Evolutionary conservation across 129 eudicot species (phyloP).

Genomic region (Pseudognaphalium luteoalbum): DNA sequence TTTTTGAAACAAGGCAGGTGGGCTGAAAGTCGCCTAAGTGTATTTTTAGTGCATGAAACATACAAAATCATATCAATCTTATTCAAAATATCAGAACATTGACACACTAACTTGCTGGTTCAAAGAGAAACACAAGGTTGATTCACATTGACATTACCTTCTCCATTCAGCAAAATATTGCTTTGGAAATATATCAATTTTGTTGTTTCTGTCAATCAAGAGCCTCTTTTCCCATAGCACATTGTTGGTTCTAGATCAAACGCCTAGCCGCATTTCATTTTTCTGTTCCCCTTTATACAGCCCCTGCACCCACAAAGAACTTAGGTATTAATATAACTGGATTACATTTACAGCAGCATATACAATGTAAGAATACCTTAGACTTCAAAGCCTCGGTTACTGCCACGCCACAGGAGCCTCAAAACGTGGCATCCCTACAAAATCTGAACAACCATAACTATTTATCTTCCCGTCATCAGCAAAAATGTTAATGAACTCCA

Average conservation of each 20-base stretch:
- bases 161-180: constrained; percentile 95
- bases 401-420: constrained; percentile 71
- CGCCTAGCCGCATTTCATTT: constrained; percentile 94
- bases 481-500: constrained; percentile 68
- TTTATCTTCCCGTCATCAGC: constrained; percentile 96
- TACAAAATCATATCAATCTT: too few species aligned
- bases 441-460: constrained; percentile 75
- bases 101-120: too few species aligned
- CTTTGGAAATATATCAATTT: constrained; percentile 74
- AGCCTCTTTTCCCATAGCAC: constrained; percentile 79
- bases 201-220: constrained; percentile 60
- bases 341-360: not conserved
- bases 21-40: too few species aligned
- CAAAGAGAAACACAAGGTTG: too few species aligned
- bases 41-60: too few species aligned
- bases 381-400: constrained; percentile 67
- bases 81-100: too few species aligned
- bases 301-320: constrained; percentile 43
- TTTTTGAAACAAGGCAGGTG: too few species aligned
- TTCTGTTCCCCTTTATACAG: constrained; percentile 75
- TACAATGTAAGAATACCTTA: constrained; percentile 48
- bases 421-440: constrained; percentile 86
- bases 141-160: constrained; percentile 43
- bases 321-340: not conserved
- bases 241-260: constrained; percentile 92